phyloP scores from a whole-genome alignment of 2,329 filamentous ascomycete species.

The Penicillium capsulatum region DNA sequence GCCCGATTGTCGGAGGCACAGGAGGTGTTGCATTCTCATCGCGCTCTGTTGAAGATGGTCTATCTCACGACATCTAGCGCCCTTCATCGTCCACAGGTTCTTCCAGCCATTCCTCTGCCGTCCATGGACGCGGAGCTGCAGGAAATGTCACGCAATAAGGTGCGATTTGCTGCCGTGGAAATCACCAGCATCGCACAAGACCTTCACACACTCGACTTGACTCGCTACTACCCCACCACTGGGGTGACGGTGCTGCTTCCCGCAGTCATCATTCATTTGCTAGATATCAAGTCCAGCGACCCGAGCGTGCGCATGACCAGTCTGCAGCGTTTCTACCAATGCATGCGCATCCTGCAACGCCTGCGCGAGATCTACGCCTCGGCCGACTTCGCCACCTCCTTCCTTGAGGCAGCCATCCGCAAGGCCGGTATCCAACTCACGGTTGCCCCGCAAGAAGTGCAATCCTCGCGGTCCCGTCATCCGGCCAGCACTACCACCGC shows the following conservation, averaged over 20 bases:
- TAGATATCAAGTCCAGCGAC: constrained; percentile 83
- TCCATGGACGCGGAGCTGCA: constrained; percentile 64
- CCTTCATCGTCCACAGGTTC: constrained; percentile 83
- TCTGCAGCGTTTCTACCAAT: constrained; percentile 78
- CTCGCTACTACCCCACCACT: constrained; percentile 77
- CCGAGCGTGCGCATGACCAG: constrained; percentile 67
- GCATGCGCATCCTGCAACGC: constrained; percentile 86
- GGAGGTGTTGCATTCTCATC: constrained; percentile 61
- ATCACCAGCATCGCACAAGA: constrained; percentile 81
- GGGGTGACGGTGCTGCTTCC: constrained; percentile 87
- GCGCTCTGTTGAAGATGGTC: constrained; percentile 86
- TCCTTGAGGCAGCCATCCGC: constrained; percentile 84
- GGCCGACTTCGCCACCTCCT: constrained; percentile 92
- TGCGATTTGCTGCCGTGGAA: constrained; percentile 76
- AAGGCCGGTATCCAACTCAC: constrained; percentile 76
- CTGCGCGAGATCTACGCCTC: constrained; percentile 86
- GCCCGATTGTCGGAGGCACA: constrained; percentile 49
- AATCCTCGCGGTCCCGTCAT: constrained; percentile 17
- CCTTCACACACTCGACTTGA: constrained; percentile 67
- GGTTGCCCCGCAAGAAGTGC: constrained; percentile 38
- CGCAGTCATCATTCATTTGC: constrained; percentile 87
- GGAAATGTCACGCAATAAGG: constrained; percentile 75
- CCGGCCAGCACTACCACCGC: constrained; percentile 4
- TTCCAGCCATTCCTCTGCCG: constrained; percentile 64
- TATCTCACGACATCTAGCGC: constrained; percentile 90